Conservation (phyloP, 495 filamentous ascomycete species). For the Haplographium delicatum region DNA sequence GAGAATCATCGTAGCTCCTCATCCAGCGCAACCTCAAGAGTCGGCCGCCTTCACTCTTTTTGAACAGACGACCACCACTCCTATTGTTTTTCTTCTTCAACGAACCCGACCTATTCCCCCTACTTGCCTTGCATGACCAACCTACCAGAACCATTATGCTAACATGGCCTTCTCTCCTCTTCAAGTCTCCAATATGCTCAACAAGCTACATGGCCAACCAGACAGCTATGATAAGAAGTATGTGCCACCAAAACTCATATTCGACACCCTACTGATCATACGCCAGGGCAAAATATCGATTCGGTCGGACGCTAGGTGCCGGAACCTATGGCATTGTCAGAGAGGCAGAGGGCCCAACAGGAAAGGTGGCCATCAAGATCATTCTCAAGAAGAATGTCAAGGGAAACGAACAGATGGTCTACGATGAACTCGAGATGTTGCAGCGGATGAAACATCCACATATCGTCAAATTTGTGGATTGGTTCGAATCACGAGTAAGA, state of each 20-base stretch:
- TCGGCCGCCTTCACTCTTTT: background rate
- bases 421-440: conserved; percentile 92
- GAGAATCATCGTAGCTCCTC: too few species aligned
- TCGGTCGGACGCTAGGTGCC: conserved; percentile 89
- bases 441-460: conserved; percentile 87
- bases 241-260: background rate
- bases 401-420: conserved; percentile 97
- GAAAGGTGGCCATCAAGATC: conserved; percentile 96
- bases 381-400: conserved; percentile 99
- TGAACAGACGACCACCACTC: background rate
- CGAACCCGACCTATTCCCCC: background rate
- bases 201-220: conserved; percentile 95
- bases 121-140: background rate
- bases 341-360: conserved; percentile 76
- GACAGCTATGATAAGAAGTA: conserved; percentile 99
- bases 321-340: conserved; percentile 98
- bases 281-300: conserved; percentile 73
- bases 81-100: background rate
- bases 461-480: conserved; percentile 97
- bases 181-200: conserved; percentile 61
- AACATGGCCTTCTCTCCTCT: conserved; percentile 9
- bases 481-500: conserved; percentile 89
- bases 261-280: conserved; percentile 2
- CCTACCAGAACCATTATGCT: background rate
- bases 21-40: background rate